Conservation (phyloP, 306 rosid species). For the Purshia tridentata region DNA sequence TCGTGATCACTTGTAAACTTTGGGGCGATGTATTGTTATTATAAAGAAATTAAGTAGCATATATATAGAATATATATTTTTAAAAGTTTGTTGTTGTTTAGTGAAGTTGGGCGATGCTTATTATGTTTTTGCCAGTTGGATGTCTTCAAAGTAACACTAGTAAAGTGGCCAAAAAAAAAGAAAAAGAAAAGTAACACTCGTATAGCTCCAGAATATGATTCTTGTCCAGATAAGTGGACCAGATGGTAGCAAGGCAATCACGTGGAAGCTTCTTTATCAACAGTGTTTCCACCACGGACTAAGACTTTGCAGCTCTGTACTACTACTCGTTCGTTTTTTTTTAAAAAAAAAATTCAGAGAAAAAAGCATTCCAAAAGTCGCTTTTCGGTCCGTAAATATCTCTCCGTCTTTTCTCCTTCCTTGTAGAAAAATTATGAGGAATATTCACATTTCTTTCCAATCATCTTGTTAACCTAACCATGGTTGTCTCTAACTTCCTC, state of each 20-base stretch:
- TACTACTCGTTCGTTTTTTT: neutral
- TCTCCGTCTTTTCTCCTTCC: neutral
- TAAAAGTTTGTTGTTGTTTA: neutral
- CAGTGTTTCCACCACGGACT: neutral
- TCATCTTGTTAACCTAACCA: too few species aligned
- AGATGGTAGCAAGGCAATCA: constrained; percentile 6
- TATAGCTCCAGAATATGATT: too few species aligned
- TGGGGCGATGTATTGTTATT: neutral
- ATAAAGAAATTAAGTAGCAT: neutral
- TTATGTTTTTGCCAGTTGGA: neutral
- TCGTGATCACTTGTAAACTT: neutral
- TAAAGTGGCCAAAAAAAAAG: neutral
- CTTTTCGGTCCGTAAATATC: constrained; percentile 11
- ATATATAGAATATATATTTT: neutral
- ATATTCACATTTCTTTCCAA: too few species aligned
- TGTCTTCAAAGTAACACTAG: too few species aligned
- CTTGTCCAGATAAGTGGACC: too few species aligned
- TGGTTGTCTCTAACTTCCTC: too few species aligned
- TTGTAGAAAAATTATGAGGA: too few species aligned
- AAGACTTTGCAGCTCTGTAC: neutral
- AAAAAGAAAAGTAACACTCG: neutral
- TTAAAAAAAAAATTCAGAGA: neutral
- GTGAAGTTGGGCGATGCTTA: neutral
- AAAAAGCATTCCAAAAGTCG: neutral
- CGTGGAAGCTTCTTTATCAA: constrained; percentile 23